These are phyloP conservation scores for Penicillium soppii DNA, from an alignment of 495 filamentous ascomycete genomes.

Conservation along the genomic window DNA sequence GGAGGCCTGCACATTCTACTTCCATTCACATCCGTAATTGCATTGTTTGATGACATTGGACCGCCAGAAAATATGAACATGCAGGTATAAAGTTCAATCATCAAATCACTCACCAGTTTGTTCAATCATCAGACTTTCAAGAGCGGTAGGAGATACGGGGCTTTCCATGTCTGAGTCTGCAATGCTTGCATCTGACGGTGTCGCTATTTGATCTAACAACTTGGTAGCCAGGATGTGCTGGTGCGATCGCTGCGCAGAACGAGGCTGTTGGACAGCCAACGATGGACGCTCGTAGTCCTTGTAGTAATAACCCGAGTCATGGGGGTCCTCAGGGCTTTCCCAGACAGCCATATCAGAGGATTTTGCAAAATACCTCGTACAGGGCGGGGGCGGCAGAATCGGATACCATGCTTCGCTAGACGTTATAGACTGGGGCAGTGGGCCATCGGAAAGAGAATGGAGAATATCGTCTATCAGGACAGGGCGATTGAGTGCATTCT, in stretches of 20 bases:
- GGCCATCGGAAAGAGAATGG: not conserved
- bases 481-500: not conserved
- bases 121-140: no score
- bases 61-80: no score
- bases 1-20: no score
- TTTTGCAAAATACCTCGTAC: not conserved
- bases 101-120: no score
- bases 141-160: not conserved
- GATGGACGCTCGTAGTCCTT: constrained; percentile 11
- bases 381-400: not conserved
- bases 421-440: not conserved
- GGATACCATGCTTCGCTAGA: not conserved
- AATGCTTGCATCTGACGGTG: not conserved
- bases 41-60: no score
- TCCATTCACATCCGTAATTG: no score
- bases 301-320: not conserved
- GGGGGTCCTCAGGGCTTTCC: not conserved
- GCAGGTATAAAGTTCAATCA: no score
- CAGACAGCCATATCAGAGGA: not conserved
- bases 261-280: constrained; percentile 1
- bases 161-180: constrained; percentile 7
- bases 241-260: not conserved
- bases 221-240: not conserved
- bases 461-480: not conserved
- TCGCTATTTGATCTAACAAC: not conserved